phyloP scores from a whole-genome alignment of 371 early-diverging fungal species.

The Blakeslea trispora region DNA sequence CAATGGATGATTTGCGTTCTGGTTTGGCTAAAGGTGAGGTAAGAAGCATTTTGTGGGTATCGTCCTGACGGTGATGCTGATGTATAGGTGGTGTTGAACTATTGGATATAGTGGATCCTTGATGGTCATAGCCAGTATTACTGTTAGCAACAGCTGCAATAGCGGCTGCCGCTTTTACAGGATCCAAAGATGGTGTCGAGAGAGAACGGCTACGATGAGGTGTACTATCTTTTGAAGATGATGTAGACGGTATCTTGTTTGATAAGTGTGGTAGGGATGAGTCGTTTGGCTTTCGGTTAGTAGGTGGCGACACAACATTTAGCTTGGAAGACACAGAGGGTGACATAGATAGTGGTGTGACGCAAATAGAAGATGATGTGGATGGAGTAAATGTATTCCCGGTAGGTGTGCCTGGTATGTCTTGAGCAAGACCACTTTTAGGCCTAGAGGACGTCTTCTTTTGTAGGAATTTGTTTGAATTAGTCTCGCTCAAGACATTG shows the following conservation, averaged over 20 bases:
- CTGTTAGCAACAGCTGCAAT: conserved; percentile 14
- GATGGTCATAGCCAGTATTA: background rate
- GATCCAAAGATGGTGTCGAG: conserved; percentile 28
- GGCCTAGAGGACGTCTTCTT: conserved; percentile 9
- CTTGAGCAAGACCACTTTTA: conserved; percentile 10
- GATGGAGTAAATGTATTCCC: conserved; percentile 8
- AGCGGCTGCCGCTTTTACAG: conserved; percentile 19
- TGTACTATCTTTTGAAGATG: conserved; percentile 20
- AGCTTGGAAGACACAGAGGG: conserved; percentile 29
- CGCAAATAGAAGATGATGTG: conserved; percentile 16
- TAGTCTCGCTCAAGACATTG: conserved; percentile 8
- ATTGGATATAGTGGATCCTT: background rate
- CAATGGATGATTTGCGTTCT: conserved; percentile 7
- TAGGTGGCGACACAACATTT: conserved; percentile 15
- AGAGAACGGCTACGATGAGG: conserved; percentile 20
- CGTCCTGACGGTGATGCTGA: background rate
- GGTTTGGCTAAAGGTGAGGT: conserved; percentile 13
- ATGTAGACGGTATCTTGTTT: conserved; percentile 24
- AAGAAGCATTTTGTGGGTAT: background rate
- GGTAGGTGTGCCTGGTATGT: conserved; percentile 13
- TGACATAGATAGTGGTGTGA: conserved; percentile 27
- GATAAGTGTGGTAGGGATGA: conserved; percentile 27
- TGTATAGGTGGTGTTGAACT: background rate
- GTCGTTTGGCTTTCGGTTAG: conserved; percentile 2
- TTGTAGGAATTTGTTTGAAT: conserved; percentile 10